These are phyloP conservation scores for Sporothrix euskadiensis DNA, from an alignment of 2,329 filamentous ascomycete species.

Conservation along the genomic window DNA sequence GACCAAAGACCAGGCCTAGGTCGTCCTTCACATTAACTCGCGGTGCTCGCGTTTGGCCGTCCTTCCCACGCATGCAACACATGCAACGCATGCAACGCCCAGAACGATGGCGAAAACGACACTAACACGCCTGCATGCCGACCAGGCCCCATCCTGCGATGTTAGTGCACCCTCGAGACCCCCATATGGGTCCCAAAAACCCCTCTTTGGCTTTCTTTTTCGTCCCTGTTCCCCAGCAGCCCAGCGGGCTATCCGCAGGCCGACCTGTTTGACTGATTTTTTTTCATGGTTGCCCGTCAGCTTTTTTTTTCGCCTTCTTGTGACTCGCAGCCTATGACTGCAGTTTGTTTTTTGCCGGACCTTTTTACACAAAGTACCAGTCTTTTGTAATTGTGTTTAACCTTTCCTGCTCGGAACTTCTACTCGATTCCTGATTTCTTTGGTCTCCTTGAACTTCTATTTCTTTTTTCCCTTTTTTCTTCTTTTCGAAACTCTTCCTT, in stretches of 20 bases:
- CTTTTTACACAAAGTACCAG: neutral
- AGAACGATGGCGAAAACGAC: conserved; percentile 25
- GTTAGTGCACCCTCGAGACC: neutral
- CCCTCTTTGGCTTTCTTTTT: neutral
- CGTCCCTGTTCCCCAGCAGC: neutral
- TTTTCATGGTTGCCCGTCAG: neutral
- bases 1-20: neutral
- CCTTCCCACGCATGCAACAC: neutral
- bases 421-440: neutral
- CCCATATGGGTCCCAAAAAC: neutral
- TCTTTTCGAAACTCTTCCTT: neutral
- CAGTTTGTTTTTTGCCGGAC: neutral
- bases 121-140: conserved; percentile 18
- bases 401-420: neutral
- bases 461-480: neutral
- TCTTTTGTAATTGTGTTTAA: neutral
- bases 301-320: conserved; percentile 8
- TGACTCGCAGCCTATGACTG: conserved; percentile 12
- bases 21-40: neutral
- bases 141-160: neutral
- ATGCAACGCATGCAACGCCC: neutral
- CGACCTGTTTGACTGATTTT: conserved; percentile 2
- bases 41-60: neutral
- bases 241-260: conserved; percentile 18
- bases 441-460: neutral